Conservation (phyloP, 169 alveolate species). For the Eimeria necatrix region DNA sequence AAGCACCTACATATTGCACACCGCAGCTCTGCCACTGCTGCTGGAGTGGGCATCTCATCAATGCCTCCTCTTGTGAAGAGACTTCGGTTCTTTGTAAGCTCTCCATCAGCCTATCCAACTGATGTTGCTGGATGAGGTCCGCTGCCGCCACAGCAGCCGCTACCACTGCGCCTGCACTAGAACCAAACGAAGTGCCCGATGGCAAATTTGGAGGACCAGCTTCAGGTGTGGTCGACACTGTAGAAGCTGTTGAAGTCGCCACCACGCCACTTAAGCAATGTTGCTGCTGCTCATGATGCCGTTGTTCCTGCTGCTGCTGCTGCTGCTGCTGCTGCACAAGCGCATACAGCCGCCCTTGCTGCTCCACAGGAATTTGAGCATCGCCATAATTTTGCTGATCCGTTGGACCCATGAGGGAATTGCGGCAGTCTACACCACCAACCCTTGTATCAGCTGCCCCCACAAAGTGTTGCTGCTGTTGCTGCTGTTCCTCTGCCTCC, state of each 20-base stretch:
- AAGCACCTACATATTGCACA: background rate
- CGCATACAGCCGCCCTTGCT: conserved; percentile 34
- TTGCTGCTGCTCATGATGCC: conserved; percentile 6
- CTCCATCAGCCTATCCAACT: conserved; percentile 4
- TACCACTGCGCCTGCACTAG: conserved; percentile 2
- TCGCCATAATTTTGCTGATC: background rate
- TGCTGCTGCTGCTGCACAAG: conserved; percentile 47
- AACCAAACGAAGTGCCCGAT: conserved; percentile 7
- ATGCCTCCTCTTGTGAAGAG: conserved; percentile 37
- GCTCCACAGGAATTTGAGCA: background rate
- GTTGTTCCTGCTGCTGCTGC: conserved; percentile 33
- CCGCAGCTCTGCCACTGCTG: conserved; percentile 70
- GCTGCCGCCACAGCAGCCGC: background rate
- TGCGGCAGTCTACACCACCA: background rate
- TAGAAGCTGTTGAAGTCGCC: conserved; percentile 45
- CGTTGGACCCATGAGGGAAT: background rate
- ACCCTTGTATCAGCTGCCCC: conserved; percentile 6
- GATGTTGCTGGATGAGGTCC: conserved; percentile 6
- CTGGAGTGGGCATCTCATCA: background rate
- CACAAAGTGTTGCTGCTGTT: conserved; percentile 56
- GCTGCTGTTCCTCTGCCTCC: conserved; percentile 51
- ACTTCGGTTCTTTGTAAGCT: conserved; percentile 34
- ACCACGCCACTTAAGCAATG: background rate
- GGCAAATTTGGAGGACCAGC: conserved; percentile 69
- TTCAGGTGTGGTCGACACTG: conserved; percentile 69